phyloP scores from a whole-genome alignment of 805 yeast species.

The Saccharomyces cerevisiae region DNA sequence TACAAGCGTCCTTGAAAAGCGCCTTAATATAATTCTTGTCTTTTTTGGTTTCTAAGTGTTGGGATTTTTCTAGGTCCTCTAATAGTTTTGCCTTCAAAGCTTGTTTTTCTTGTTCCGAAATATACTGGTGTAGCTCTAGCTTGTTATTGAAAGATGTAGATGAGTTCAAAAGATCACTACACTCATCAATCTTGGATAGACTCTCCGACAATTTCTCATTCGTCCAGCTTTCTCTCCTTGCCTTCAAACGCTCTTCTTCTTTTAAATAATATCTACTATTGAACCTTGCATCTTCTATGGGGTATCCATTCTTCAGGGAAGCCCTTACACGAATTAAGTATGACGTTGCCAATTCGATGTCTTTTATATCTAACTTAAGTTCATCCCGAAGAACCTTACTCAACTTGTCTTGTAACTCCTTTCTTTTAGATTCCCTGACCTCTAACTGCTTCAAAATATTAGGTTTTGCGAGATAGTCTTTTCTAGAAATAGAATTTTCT shows the following conservation, averaged over 20 bases:
- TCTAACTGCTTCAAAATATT: slow-evolving; percentile 36
- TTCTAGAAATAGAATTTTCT: slow-evolving; percentile 54
- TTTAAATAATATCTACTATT: slow-evolving; percentile 47
- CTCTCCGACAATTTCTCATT: slow-evolving; percentile 24
- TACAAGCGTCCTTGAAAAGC: slow-evolving; percentile 35
- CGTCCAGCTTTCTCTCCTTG: slow-evolving; percentile 31
- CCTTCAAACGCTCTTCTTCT: slow-evolving; percentile 36
- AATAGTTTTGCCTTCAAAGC: slow-evolving; percentile 21
- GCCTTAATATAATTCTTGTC: slow-evolving; percentile 34
- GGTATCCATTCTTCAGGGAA: slow-evolving; percentile 51
- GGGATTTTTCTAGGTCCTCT: slow-evolving; percentile 14
- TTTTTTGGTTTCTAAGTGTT: slow-evolving; percentile 10
- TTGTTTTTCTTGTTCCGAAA: slow-evolving; percentile 29
- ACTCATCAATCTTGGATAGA: slow-evolving; percentile 10
- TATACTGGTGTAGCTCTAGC: slow-evolving; percentile 11
- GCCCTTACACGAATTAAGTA: slow-evolving; percentile 50
- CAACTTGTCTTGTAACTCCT: slow-evolving; percentile 26
- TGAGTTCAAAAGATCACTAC: slow-evolving; percentile 10
- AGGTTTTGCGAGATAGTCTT: slow-evolving; percentile 52
- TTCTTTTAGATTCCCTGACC: slow-evolving; percentile 37
- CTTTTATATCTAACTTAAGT: slow-evolving; percentile 20
- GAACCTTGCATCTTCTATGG: slow-evolving; percentile 46
- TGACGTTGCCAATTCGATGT: slow-evolving; percentile 34
- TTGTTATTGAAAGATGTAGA: slow-evolving; percentile 24
- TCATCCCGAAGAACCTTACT: slow-evolving; percentile 17